Conservation (phyloP, 345 rosid species). For the Acer negundo region DNA sequence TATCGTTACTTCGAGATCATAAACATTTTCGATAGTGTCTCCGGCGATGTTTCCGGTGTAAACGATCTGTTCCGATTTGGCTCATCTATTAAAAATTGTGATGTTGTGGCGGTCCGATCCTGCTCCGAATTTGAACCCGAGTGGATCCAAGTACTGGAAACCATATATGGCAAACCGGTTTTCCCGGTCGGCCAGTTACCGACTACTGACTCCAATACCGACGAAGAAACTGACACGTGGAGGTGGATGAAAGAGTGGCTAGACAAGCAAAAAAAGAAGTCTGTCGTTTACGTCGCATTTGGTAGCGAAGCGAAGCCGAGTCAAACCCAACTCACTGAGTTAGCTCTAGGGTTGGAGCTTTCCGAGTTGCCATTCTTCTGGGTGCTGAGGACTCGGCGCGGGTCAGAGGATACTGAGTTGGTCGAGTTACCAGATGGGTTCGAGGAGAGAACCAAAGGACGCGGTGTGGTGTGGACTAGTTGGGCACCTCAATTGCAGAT, state of each 20-base stretch:
- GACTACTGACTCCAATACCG: neutral
- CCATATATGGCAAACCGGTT: conserved; percentile 19
- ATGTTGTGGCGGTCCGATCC: conserved; percentile 2
- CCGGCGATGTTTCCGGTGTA: neutral
- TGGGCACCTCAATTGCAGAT: conserved; percentile 34
- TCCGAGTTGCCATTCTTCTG: conserved; percentile 10
- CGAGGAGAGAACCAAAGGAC: conserved; percentile 23
- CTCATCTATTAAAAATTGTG: neutral
- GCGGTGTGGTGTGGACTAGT: conserved; percentile 16
- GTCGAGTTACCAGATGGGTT: conserved; percentile 27
- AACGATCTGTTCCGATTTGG: conserved; percentile 7
- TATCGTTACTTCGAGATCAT: conserved; percentile 18
- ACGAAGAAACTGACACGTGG: neutral
- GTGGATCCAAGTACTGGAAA: conserved; percentile 4
- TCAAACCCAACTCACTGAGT: conserved; percentile 11
- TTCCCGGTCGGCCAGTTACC: conserved; percentile 7
- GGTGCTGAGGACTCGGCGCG: neutral
- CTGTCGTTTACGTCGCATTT: conserved; percentile 7
- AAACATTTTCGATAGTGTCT: neutral
- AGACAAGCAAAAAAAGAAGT: neutral
- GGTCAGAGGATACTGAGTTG: neutral
- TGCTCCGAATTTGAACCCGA: conserved; percentile 26
- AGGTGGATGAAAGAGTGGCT: neutral
- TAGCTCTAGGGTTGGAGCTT: conserved; percentile 6
- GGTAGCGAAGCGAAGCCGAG: neutral